Conservation (phyloP, 257 asterid genomes). For the Nyctanthes arbortristis region DNA sequence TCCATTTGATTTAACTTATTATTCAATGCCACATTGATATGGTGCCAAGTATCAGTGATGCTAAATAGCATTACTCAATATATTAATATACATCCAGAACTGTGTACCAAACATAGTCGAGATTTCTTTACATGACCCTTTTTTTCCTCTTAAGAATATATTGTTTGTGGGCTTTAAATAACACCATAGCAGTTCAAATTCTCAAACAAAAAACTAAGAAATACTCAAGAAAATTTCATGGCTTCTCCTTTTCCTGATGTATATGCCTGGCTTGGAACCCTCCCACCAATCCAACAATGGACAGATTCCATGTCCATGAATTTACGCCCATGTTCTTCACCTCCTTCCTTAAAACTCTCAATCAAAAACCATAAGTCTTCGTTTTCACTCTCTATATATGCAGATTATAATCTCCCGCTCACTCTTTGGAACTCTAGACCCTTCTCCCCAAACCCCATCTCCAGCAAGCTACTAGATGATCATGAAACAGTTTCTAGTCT, state of each 20-base stretch:
- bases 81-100: no score
- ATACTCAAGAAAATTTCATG: constrained; percentile 20
- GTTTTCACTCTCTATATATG: constrained; percentile 48
- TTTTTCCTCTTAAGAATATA: constrained; percentile 19
- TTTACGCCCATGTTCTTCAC: constrained; percentile 49
- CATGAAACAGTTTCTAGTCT: constrained; percentile 22
- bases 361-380: constrained; percentile 37
- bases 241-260: constrained; percentile 52
- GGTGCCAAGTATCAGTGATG: no score
- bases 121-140: constrained; percentile 7
- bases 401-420: constrained; percentile 59
- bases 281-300: constrained; percentile 56
- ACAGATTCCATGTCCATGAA: constrained; percentile 38
- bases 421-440: constrained; percentile 76
- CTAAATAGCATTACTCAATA: no score
- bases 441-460: constrained; percentile 12
- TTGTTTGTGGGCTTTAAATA: constrained; percentile 28
- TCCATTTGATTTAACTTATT: no score
- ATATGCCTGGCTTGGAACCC: constrained; percentile 61
- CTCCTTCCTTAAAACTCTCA: constrained; percentile 65
- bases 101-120: background rate
- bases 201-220: background rate
- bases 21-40: no score
- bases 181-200: background rate
- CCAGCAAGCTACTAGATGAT: constrained; percentile 31